Base-by-base conservation (phyloP, 1,139 yeast genomes). In the Debaryomyces robertsiae region DNA sequence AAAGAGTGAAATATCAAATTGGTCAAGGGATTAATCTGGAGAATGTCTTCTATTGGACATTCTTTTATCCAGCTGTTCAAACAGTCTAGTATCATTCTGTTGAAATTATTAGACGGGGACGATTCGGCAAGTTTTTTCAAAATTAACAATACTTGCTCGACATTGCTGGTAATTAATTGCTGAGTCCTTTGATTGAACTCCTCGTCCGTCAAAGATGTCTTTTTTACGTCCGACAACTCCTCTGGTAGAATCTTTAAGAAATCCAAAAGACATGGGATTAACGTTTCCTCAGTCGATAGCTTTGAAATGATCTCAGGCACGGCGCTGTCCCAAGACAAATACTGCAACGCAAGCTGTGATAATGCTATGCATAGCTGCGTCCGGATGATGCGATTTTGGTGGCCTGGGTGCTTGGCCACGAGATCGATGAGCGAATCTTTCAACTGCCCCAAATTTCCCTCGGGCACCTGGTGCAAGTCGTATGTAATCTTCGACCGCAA, bases 41-140 rank as follows among this genome's bases (percentile, higher is more conserved):
- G 63, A 25, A 91, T 69, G 39, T 79, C 73, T 41, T 79, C 84
- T 27, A 89, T 74, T 2, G 93, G 87, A 39, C 89, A 79, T 58
- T 93, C 98, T 48, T 77, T 78, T 43, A 93, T 81, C 98, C 98
- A 93, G 24, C 95, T 84, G 53, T 84, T 83, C 47, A 93, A 71
- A 60, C 96, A 87, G 49, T 81, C 84, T 47, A 91, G 74, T 10
- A 90, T 73, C 37, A 81, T 65, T 9, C 68, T 52, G 39, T 60
- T 57, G 11, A 50, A 44, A 16, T 33, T 40, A 6, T 45, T 41
- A 4, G 48, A 37, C 14, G 50, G 46, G 10, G 52, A 24, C 19
- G 53, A 53, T 32, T 73, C 69, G 15, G 79, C 58, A 45, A 78
- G 67, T 39, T 77, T 73, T 29, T 79, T 74, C 46, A 90, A 67